Evolutionary conservation across 331 rosid genomes (phyloP).

Genomic region (Rosa hybrid): DNA sequence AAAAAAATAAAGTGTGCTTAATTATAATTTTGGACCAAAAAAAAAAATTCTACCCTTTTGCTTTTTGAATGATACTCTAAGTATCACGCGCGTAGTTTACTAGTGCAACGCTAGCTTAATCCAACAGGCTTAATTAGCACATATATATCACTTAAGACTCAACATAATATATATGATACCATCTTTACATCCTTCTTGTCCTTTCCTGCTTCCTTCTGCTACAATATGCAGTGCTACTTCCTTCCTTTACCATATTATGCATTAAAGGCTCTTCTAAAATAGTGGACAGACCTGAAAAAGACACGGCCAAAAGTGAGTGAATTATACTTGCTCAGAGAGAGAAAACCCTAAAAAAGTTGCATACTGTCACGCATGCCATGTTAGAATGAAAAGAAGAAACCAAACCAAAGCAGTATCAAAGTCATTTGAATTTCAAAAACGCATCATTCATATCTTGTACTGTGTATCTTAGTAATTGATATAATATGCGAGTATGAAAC

Average conservation of each 20-base stretch:
- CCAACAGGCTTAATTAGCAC: conserved; percentile 3
- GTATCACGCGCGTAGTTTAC: neutral
- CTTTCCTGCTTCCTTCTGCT: conserved; percentile 50
- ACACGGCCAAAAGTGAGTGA: conserved; percentile 26
- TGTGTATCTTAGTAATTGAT: neutral
- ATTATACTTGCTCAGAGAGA: conserved; percentile 12
- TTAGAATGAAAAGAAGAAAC: neutral
- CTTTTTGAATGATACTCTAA: no score
- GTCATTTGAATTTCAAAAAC: conserved; percentile 36
- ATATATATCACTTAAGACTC: neutral
- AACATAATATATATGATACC: neutral
- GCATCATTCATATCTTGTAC: neutral
- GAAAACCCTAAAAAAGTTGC: conserved; percentile 19
- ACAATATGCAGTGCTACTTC: neutral
- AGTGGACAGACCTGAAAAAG: conserved; percentile 59
- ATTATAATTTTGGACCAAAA: no score
- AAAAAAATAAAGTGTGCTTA: no score
- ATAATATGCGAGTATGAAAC: neutral
- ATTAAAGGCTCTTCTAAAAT: conserved; percentile 49
- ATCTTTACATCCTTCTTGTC: conserved; percentile 35
- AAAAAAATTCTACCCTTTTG: neutral
- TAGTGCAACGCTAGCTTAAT: neutral
- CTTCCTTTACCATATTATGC: conserved; percentile 26
- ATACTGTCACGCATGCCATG: neutral
- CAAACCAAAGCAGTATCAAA: neutral